Conservation (phyloP, 768 basidiomycete genomes). For the Artomyces pyxidatus region DNA sequence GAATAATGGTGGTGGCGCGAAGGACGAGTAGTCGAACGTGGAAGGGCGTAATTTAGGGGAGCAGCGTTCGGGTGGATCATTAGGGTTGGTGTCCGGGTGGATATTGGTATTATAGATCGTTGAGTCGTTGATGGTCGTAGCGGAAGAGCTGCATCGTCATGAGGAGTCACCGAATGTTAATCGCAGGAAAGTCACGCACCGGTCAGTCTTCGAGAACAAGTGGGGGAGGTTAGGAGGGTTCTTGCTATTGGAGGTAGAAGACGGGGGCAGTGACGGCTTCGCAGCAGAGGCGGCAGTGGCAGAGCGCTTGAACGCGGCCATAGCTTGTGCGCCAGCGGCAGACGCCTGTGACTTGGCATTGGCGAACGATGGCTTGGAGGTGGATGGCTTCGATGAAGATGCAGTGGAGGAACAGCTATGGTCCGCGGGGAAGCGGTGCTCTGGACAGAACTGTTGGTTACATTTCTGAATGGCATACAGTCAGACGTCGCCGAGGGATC, state of each 20-base stretch:
- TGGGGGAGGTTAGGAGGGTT: conserved; percentile 16
- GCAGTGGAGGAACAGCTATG: conserved; percentile 43
- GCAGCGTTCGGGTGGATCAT: conserved; percentile 18
- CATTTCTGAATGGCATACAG: conserved; percentile 43
- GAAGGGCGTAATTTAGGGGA: conserved; percentile 21
- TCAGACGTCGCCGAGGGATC: neutral
- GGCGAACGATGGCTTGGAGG: conserved; percentile 15
- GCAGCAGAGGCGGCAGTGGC: conserved; percentile 16
- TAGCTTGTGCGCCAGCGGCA: conserved; percentile 22
- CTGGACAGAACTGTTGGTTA: conserved; percentile 61
- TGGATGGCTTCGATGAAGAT: conserved; percentile 8
- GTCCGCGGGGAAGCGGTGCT: conserved; percentile 72
- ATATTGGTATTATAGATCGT: conserved; percentile 16
- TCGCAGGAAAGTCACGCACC: conserved; percentile 42
- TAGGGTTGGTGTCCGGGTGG: conserved; percentile 10
- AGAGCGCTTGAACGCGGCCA: conserved; percentile 33
- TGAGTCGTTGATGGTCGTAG: conserved; percentile 11
- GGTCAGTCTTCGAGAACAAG: conserved; percentile 44
- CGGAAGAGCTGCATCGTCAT: conserved; percentile 51
- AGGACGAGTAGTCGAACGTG: conserved; percentile 35
- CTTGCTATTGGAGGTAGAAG: conserved; percentile 7
- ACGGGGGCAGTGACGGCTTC: too few species aligned
- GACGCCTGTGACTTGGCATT: conserved; percentile 14
- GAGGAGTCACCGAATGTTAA: conserved; percentile 33
- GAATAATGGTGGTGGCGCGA: conserved; percentile 62